Evolutionary conservation across 352 stramenopile genomes (phyloP).

Genomic region (Globisporangium iwayamae): DNA sequence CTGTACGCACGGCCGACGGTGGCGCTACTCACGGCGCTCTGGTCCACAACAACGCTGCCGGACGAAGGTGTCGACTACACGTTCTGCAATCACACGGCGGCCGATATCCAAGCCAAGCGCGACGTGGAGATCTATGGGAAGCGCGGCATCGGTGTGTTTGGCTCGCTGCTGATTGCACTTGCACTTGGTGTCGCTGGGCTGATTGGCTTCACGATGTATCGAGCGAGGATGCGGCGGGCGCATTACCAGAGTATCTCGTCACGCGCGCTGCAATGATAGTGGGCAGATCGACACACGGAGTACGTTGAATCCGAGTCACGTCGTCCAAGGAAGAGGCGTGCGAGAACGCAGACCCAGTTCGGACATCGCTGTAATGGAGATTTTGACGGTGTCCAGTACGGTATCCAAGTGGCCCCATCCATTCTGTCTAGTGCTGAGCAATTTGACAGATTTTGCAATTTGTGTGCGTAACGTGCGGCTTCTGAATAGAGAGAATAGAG

Average conservation of each 20-base stretch:
- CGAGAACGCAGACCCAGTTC: too few relatives aligned
- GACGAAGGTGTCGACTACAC: slow-evolving; percentile 37
- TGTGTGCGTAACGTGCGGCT: too few relatives aligned
- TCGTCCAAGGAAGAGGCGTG: too few relatives aligned
- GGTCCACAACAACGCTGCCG: slow-evolving; percentile 28
- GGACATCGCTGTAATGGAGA: too few relatives aligned
- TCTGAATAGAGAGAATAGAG: too few relatives aligned
- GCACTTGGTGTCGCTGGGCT: slow-evolving; percentile 10
- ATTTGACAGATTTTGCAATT: too few relatives aligned
- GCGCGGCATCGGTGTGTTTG: slow-evolving; percentile 19
- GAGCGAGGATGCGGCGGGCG: slow-evolving; percentile 20
- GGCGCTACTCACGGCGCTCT: slow-evolving; percentile 42
- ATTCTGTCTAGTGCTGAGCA: too few relatives aligned
- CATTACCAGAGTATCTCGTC: slow-evolving; percentile 20
- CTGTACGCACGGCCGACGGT: slow-evolving; percentile 51
- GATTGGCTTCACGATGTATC: slow-evolving; percentile 17
- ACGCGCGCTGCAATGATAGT: neutral
- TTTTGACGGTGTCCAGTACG: too few relatives aligned
- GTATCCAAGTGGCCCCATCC: too few relatives aligned
- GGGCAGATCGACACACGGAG: neutral
- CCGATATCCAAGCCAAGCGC: slow-evolving; percentile 5
- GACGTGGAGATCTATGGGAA: slow-evolving; percentile 19
- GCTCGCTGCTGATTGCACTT: slow-evolving; percentile 13
- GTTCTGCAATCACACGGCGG: slow-evolving; percentile 20
- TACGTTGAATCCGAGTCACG: neutral